Percentiles rank a stretch among this genome's conserved stretches.
Evolutionary conservation across 805 yeast genomes (phyloP).

Genomic region (Ogataea kodamae): DNA sequence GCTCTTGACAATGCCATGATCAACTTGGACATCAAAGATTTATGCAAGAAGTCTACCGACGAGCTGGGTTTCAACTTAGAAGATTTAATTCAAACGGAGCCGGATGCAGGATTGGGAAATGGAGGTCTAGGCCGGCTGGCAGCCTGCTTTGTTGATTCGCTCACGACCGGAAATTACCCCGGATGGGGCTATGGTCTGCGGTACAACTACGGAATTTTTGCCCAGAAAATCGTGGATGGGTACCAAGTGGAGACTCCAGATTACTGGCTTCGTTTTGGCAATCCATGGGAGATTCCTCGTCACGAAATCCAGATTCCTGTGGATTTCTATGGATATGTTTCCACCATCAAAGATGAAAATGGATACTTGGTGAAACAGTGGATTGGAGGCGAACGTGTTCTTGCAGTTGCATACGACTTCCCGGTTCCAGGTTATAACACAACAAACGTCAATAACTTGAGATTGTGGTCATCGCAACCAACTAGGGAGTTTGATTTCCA

Average conservation of each 20-base stretch:
- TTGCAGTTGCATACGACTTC: conserved; percentile 87
- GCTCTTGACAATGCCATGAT: conserved; percentile 92
- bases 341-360: conserved; percentile 47
- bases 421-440: conserved; percentile 92
- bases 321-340: conserved; percentile 81
- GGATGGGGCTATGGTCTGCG: conserved; percentile 97
- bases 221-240: conserved; percentile 86
- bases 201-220: conserved; percentile 90
- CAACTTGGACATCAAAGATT: conserved; percentile 65
- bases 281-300: conserved; percentile 93
- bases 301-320: conserved; percentile 84
- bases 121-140: conserved; percentile 95
- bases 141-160: conserved; percentile 88
- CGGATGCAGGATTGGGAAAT: conserved; percentile 92
- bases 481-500: conserved; percentile 87
- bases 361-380: conserved; percentile 62
- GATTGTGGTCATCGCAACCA: conserved; percentile 89
- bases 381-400: conserved; percentile 85
- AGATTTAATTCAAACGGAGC: conserved; percentile 80
- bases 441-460: conserved; percentile 76
- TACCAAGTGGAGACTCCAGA: conserved; percentile 94
- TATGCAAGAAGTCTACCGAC: conserved; percentile 51
- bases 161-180: conserved; percentile 80
- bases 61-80: conserved; percentile 87
- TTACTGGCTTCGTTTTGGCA: conserved; percentile 84